Conservation (phyloP, 2,329 filamentous ascomycete genomes). For the Fusarium kyushuense region DNA sequence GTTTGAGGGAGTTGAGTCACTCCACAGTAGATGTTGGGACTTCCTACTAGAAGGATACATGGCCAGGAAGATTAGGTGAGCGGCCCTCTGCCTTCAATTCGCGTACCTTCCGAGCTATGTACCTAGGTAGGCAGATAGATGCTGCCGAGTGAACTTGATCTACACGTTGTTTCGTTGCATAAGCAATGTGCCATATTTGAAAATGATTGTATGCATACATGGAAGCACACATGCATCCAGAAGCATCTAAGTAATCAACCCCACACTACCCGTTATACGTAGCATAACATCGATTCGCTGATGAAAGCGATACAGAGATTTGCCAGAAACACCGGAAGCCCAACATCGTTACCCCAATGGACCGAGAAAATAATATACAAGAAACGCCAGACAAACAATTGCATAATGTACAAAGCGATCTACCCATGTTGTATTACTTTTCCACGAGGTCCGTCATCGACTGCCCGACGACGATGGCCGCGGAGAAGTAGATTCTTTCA, state of each 20-base stretch:
- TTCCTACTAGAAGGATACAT: too few species aligned
- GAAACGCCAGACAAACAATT: not conserved
- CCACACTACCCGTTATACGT: not conserved
- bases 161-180: not conserved
- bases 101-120: too few species aligned
- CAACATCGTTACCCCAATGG: not conserved
- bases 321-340: not conserved
- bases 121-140: too few species aligned
- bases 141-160: not conserved
- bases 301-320: not conserved
- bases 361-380: not conserved
- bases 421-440: not conserved
- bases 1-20: too few species aligned
- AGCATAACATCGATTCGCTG: not conserved
- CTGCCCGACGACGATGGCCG: constrained; percentile 39
- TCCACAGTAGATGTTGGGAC: too few species aligned
- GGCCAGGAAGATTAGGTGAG: too few species aligned
- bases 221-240: not conserved
- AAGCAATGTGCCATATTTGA: not conserved
- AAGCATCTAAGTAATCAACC: too few species aligned
- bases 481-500: constrained; percentile 36
- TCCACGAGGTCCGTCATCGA: constrained; percentile 6
- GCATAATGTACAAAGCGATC: constrained; percentile 7
- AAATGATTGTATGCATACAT: not conserved
- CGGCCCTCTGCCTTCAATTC: too few species aligned